These are phyloP conservation scores for Colletotrichum graminicola DNA, from an alignment of 2,329 filamentous ascomycete species.

Conservation along the genomic window DNA sequence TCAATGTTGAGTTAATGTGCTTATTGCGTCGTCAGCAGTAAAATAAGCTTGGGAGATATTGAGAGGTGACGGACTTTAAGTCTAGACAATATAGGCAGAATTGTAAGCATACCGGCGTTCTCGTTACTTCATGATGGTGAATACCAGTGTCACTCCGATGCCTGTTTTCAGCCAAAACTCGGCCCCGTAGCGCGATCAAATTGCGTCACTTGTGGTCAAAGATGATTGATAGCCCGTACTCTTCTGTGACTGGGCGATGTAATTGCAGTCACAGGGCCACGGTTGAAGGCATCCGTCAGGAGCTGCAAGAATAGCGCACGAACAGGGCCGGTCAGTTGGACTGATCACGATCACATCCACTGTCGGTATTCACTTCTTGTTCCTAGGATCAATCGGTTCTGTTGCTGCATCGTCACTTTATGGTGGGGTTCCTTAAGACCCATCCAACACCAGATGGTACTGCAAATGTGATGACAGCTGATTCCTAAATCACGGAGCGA, in stretches of 20 bases:
- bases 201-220: slow-evolving; percentile 49
- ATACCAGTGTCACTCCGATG: slow-evolving; percentile 1
- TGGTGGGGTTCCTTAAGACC: slow-evolving; percentile 26
- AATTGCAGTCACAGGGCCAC: slow-evolving; percentile 3
- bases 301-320: slow-evolving; percentile 45
- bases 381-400: slow-evolving; percentile 56
- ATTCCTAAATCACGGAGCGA: slow-evolving; percentile 35
- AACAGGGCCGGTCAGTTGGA: slow-evolving; percentile 45
- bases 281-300: slow-evolving; percentile 3
- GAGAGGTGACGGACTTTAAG: not conserved
- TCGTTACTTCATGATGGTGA: not conserved
- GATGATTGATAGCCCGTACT: slow-evolving; percentile 46
- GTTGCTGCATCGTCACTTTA: slow-evolving; percentile 52
- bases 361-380: slow-evolving; percentile 52
- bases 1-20: no score
- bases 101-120: no score
- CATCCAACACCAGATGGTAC: not conserved
- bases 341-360: slow-evolving; percentile 29
- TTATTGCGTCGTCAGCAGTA: no score
- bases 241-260: slow-evolving; percentile 11
- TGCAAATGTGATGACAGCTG: not conserved
- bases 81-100: no score
- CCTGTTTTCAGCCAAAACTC: not conserved
- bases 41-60: accelerated
- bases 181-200: slow-evolving; percentile 43